phyloP scores from a whole-genome alignment of 2,329 filamentous ascomycete species.

The Beauveria caledonica region DNA sequence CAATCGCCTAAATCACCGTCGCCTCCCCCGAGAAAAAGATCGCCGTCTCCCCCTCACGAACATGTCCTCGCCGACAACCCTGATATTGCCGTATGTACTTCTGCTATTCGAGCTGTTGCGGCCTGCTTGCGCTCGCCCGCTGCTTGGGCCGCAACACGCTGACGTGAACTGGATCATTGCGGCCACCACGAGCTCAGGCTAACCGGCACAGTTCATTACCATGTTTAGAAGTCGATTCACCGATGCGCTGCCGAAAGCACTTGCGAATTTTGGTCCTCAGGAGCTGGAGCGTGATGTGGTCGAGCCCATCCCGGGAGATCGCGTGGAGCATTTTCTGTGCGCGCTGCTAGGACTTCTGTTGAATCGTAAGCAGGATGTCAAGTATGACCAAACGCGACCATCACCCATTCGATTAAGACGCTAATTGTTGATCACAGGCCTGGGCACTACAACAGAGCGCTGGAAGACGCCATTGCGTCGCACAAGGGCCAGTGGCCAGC shows the following conservation, averaged over 20 bases:
- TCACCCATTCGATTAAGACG: too few relatives aligned
- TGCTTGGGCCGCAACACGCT: neutral
- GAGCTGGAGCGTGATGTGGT: constrained; percentile 85
- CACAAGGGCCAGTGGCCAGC: constrained; percentile 84
- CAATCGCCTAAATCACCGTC: constrained; percentile 48
- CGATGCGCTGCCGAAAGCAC: constrained; percentile 79
- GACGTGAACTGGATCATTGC: constrained; percentile 30
- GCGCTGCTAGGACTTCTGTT: constrained; percentile 79
- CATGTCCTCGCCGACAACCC: constrained; percentile 83
- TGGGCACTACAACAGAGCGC: constrained; percentile 83
- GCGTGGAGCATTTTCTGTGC: constrained; percentile 82
- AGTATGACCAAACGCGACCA: constrained; percentile 51
- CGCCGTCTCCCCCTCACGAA: constrained; percentile 84
- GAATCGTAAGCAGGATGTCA: constrained; percentile 97
- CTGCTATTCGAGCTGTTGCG: neutral
- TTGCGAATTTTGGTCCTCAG: constrained; percentile 86
- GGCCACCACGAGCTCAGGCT: constrained; percentile 19
- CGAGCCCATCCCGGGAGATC: constrained; percentile 69
- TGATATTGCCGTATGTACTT: constrained; percentile 75
- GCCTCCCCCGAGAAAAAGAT: constrained; percentile 66
- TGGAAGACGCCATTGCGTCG: constrained; percentile 84
- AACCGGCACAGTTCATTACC: constrained; percentile 71
- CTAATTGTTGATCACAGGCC: constrained; percentile 45
- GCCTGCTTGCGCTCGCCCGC: neutral
- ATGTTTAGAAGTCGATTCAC: constrained; percentile 95